phyloP scores from a whole-genome alignment of 202 grass and related monocot genomes.

The Musa balbisiana region DNA sequence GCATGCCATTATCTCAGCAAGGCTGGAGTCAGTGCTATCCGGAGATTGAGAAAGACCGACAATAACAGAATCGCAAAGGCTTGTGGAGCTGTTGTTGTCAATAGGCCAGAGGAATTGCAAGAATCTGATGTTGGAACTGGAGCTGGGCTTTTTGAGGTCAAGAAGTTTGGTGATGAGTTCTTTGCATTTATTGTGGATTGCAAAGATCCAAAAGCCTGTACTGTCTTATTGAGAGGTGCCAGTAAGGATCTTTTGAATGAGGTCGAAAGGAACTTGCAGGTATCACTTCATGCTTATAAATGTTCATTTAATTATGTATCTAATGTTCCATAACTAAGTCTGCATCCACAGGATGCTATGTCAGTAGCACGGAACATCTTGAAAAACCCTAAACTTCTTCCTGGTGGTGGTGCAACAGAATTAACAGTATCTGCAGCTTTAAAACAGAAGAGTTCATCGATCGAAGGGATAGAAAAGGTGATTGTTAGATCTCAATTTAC shows the following conservation, averaged over 20 bases:
- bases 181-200: constrained; percentile 90
- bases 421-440: constrained; percentile 83
- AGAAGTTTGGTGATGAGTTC: constrained; percentile 96
- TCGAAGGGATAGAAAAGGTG: constrained; percentile 99
- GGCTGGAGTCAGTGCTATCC: constrained; percentile 89
- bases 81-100: constrained; percentile 93
- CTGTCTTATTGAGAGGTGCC: constrained; percentile 88
- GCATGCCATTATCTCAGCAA: constrained; percentile 93
- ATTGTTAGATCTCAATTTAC: not conserved
- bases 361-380: constrained; percentile 91
- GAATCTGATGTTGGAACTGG: constrained; percentile 94
- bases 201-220: constrained; percentile 96
- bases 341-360: constrained; percentile 65
- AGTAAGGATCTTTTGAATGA: constrained; percentile 98
- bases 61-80: constrained; percentile 94
- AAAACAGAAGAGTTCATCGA: constrained; percentile 86
- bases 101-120: constrained; percentile 92
- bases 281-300: constrained; percentile 18
- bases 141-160: constrained; percentile 85
- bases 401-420: constrained; percentile 90
- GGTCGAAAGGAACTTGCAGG: constrained; percentile 96
- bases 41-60: constrained; percentile 82
- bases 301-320: constrained; percentile 13
- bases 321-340: not conserved
- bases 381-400: constrained; percentile 93